Base-by-base conservation (phyloP, 805 yeast species). In the Kodamaea lidongshanica region DNA sequence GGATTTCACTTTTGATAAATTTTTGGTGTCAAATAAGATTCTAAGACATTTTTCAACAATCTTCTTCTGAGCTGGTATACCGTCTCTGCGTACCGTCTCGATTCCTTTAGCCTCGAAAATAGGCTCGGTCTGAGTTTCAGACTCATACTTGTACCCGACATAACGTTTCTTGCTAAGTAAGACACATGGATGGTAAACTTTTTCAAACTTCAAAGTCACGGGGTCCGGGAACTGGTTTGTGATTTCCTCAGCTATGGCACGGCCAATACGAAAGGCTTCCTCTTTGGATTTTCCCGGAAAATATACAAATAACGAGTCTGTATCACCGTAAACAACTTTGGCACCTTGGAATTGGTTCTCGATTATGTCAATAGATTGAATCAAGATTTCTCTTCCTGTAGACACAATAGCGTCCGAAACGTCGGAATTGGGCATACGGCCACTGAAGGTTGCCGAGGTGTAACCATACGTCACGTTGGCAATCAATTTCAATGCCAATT, bases 401-500 rank as follows among this genome's bases (percentile, higher is more conserved):
- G 87, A 76, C 1, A 92, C 98, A 50, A 92, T 85, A 8, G 94
- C 81, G 57, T 92, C 98, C 0, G 98, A 95, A 17, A 92, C 69
- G 50, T 88, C 97, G 0, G 95, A 77, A 45, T 92, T 84, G 0
- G 98, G 97, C 98, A 92, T 92, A 39, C 98, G 63, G 0, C 98
- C 98, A 6, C 95, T 85, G 48, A 81, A 92, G 0, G 95, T 76
- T 0, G 98, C 98, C 1, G 96, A 81, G 0, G 96, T 71, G 49
- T 92, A 92, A 0, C 98, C 98, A 58, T 92, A 92, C 0, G 96
- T 89, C 6, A 92, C 98, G 53, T 87, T 88, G 1, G 98, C 96
- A 24, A 87, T 78, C 27, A 89, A 61, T 48, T 92, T 92, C 39
- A 92, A 60, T 0, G 96, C 97, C 23, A 84, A 52, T 44, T 92